Evolutionary conservation across 2,329 filamentous ascomycete species (phyloP).

Genomic region (Colletotrichum liaoningense): DNA sequence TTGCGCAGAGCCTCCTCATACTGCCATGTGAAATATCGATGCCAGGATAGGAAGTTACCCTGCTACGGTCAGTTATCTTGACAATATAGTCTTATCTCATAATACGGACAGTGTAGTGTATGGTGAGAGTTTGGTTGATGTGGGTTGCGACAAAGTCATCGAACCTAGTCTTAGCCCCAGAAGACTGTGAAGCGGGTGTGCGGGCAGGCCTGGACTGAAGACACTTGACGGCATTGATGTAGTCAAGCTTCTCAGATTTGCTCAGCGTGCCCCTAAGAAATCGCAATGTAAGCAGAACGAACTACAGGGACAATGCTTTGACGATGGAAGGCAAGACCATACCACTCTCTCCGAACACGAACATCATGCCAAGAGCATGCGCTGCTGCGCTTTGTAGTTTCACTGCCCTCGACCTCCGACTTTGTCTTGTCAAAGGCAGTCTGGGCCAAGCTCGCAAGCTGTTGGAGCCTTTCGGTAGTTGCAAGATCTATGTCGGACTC

Average conservation of each 20-base stretch:
- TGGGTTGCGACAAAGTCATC: constrained; percentile 64
- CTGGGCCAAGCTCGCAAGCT: constrained; percentile 25
- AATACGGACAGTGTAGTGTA: constrained; percentile 52
- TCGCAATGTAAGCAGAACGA: no score
- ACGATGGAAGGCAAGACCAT: background rate
- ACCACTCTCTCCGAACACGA: constrained; percentile 46
- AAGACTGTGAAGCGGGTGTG: constrained; percentile 46
- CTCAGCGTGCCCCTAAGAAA: constrained; percentile 43
- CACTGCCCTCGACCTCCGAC: constrained; percentile 26
- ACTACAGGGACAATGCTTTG: no score
- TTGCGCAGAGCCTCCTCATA: constrained; percentile 39
- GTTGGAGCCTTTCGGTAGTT: background rate
- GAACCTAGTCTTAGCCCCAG: constrained; percentile 57
- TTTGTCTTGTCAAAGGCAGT: constrained; percentile 41
- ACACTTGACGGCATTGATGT: constrained; percentile 59
- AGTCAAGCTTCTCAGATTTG: constrained; percentile 47
- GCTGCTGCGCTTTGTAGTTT: constrained; percentile 33
- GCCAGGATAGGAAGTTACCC: constrained; percentile 45
- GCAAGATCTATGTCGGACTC: background rate
- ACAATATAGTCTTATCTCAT: constrained; percentile 2
- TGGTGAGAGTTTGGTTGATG: constrained; percentile 56
- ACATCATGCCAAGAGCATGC: constrained; percentile 42
- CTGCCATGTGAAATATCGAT: constrained; percentile 46
- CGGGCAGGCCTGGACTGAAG: constrained; percentile 51
- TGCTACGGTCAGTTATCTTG: background rate